Base-by-base conservation (phyloP, 176 grass and related monocot species). In the Aegilops speltoides region DNA sequence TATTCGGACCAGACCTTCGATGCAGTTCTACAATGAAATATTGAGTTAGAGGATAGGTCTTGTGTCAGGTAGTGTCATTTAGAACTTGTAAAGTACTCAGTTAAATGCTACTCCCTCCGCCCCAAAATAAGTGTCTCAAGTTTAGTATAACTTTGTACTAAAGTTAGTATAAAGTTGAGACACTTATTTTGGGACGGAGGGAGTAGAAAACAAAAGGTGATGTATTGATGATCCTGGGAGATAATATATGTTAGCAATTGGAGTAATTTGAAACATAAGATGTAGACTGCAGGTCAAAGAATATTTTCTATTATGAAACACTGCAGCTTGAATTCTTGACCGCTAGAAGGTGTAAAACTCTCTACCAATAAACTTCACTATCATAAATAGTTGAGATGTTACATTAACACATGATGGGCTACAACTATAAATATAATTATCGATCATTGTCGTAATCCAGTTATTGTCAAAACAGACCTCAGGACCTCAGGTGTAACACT, bases 1-100 rank as follows among this genome's bases (percentile, higher is more conserved):
- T 91, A 98, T 98, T 46, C 93, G 83, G 73, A 90, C 90, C 84
- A 98, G 80, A 75, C 91, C 91, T 85, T 98, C 96, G 19, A 91
- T 91, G 84, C 93, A 98, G 78, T 94, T 94, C 96, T 98, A 88
- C 46, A 86, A 80, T 82, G 76, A 33, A 22, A 84, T 78, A 38
- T 79, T 23, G 76, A 52, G 68, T 33, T 54, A 33, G 26, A 78
- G 14, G 6, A 78, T 61, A 64, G 20, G 2, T 0, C 10, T 25
- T 34, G 28, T 31, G 28, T 79, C 75, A 63, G 54, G 23, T 64
- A 26, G 24, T 76, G 31, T 8, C 1, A 38, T 75, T 85, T 70
- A 86, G 11, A 40, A 36, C 24, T 60, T 26, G 31, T 8, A 82
- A 15, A 82, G 77, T 80, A 15, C 20, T 67, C 8, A 83, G 34